phyloP scores from a whole-genome alignment of 192 early-diverging fungal genomes.

The Linnemannia elongata region DNA sequence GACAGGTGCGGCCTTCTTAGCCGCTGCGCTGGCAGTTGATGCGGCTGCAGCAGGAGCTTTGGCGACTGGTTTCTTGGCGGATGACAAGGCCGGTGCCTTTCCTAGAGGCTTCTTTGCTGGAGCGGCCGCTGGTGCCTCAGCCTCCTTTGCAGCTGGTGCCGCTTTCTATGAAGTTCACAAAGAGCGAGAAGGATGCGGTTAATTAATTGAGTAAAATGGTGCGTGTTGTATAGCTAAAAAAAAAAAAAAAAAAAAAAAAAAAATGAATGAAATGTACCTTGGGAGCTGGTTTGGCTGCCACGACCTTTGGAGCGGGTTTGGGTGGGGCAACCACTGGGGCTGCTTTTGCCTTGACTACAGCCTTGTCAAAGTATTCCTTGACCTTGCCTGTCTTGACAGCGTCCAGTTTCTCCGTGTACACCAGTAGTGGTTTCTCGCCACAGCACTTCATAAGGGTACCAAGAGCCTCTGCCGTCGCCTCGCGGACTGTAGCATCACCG shows the following conservation, averaged over 20 bases:
- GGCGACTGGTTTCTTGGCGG: slow-evolving; percentile 47
- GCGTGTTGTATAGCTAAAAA: neutral
- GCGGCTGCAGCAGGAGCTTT: slow-evolving; percentile 38
- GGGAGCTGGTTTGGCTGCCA: slow-evolving; percentile 28
- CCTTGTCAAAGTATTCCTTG: slow-evolving; percentile 89
- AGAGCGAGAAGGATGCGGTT: slow-evolving; percentile 4
- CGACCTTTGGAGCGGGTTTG: slow-evolving; percentile 50
- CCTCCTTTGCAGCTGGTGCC: slow-evolving; percentile 22
- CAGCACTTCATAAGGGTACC: slow-evolving; percentile 93
- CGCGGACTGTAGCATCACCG: slow-evolving; percentile 84
- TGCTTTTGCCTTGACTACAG: slow-evolving; percentile 80
- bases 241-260: no score
- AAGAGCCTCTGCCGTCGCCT: slow-evolving; percentile 85
- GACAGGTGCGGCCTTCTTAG: slow-evolving; percentile 41
- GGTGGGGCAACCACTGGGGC: slow-evolving; percentile 57
- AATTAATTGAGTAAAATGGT: neutral
- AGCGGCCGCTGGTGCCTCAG: slow-evolving; percentile 36
- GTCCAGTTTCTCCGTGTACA: slow-evolving; percentile 87
- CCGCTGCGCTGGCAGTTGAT: slow-evolving; percentile 7
- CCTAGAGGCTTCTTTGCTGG: slow-evolving; percentile 42
- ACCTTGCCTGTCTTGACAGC: slow-evolving; percentile 91
- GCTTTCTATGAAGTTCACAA: slow-evolving; percentile 35
- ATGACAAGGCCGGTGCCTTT: slow-evolving; percentile 52
- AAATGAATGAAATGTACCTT: slow-evolving; percentile 31
- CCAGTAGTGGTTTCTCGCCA: slow-evolving; percentile 79